phyloP scores from a whole-genome alignment of 768 basidiomycete species.

The Collybia nuda region DNA sequence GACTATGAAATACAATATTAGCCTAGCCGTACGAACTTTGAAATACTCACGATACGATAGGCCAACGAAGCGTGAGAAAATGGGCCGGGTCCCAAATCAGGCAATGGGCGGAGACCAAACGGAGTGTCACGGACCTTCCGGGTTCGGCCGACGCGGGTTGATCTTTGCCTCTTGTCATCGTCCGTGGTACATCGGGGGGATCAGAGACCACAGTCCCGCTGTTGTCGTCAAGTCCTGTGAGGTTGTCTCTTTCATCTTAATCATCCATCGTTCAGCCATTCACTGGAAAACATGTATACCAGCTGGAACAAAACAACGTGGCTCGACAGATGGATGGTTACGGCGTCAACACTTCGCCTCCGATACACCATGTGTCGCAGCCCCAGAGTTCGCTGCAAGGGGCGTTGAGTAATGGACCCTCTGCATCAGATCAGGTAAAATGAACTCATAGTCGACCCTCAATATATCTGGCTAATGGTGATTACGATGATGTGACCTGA shows the following conservation, averaged over 20 bases:
- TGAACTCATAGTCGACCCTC: slow-evolving; percentile 5
- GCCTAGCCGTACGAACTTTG: no score
- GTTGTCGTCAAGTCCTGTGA: slow-evolving; percentile 1
- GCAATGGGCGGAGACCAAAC: not conserved
- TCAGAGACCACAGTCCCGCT: slow-evolving; percentile 24
- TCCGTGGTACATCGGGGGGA: slow-evolving; percentile 29
- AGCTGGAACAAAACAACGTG: not conserved
- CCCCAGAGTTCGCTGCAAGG: slow-evolving; percentile 12
- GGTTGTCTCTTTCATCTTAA: not conserved
- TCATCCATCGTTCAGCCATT: not conserved
- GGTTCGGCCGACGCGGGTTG: slow-evolving; percentile 9
- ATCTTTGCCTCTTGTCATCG: slow-evolving; percentile 3
- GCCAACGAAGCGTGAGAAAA: no score
- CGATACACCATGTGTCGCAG: not conserved
- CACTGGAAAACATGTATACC: not conserved
- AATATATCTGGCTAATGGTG: not conserved
- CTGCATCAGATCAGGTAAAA: slow-evolving; percentile 7
- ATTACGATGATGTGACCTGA: not conserved
- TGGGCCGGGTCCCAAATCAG: no score
- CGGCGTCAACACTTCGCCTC: slow-evolving; percentile 13
- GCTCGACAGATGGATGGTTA: not conserved
- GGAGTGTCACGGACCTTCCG: slow-evolving; percentile 4
- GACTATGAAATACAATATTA: no score
- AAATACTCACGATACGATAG: no score
- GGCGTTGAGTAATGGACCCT: slow-evolving; percentile 4